Evolutionary conservation across 805 yeast genomes (phyloP), one percentile per base, ranked within the genome.

Genomic region (Jamesozyma gamospora): DNA sequence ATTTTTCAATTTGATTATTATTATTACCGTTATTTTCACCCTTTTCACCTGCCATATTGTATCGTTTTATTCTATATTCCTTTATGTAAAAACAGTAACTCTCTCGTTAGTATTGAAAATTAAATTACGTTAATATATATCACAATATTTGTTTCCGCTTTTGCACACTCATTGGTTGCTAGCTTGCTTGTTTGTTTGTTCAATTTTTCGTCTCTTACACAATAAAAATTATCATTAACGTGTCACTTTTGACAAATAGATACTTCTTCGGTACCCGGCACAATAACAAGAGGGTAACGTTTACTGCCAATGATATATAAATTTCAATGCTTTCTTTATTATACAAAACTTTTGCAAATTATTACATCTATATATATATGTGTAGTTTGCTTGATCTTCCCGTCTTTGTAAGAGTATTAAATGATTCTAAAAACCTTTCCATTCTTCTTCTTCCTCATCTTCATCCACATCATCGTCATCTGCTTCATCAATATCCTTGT

Each of bases 1-100:
- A 56, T 62, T 81, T 82, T 62, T 82, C 94, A 39, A 56, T 44
- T 45, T 58, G 61, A 40, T 49, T 51, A 35, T 46, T 49, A 33
- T 44, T 48, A 32, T 29, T 17, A n/a, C 40, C 47, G 41, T 48
- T 53, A 33, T 44, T 48, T 34, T 29, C 32, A n/a, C 40, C 47
- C 41, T 48, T 53, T 38, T 54, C 60, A 41, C 49, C 49, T 15
- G 51, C 54, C 55, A 53, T 59, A n/a, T 28, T 41, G 24, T 6
- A 4, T 19, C 11, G 7, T 29, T 27, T 6, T 7, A 4, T 27
- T 7, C n/a, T 11, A n/a, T n/a, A n/a, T n/a, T n/a, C n/a, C n/a
- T n/a, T n/a, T n/a, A n/a, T n/a, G n/a, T n/a, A n/a, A n/a, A n/a
- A n/a, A n/a, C n/a, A n/a, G n/a, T n/a, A n/a, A n/a, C n/a, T n/a